phyloP scores from a whole-genome alignment of 2,329 filamentous ascomycete species.

The Didymella exigua region DNA sequence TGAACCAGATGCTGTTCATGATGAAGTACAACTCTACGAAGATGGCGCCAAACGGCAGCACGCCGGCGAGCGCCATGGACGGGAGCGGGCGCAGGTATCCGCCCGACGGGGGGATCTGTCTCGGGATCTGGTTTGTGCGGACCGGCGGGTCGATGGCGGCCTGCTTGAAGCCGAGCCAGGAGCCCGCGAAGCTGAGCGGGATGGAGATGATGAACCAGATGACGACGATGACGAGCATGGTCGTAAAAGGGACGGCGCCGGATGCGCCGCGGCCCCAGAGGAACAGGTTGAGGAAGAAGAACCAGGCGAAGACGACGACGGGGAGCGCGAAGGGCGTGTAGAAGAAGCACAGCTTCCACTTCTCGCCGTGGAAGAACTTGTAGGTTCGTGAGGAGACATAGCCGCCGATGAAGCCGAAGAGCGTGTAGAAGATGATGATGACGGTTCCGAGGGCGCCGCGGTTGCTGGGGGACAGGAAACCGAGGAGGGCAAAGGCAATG shows the following conservation, averaged over 20 bases:
- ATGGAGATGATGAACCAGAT: slow-evolving; percentile 99
- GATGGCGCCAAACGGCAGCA: slow-evolving; percentile 93
- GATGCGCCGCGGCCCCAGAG: slow-evolving; percentile 92
- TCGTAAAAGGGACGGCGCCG: slow-evolving; percentile 93
- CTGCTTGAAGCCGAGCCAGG: slow-evolving; percentile 86
- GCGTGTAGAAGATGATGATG: slow-evolving; percentile 89
- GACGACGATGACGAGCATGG: slow-evolving; percentile 89
- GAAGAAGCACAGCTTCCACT: slow-evolving; percentile 92
- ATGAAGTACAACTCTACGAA: slow-evolving; percentile 99
- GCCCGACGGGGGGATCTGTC: slow-evolving; percentile 85
- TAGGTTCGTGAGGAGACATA: slow-evolving; percentile 91
- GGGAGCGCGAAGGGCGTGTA: slow-evolving; percentile 87
- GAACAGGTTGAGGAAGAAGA: slow-evolving; percentile 96
- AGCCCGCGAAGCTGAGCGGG: slow-evolving; percentile 85
- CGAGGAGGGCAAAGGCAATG: slow-evolving; percentile 88
- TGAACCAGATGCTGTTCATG: slow-evolving; percentile 99
- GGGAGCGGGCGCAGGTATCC: slow-evolving; percentile 87
- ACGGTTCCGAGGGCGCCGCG: slow-evolving; percentile 92
- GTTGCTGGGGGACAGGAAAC: slow-evolving; percentile 94
- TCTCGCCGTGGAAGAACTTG: slow-evolving; percentile 89
- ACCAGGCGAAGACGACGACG: slow-evolving; percentile 80
- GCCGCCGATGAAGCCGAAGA: slow-evolving; percentile 90
- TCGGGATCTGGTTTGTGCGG: slow-evolving; percentile 95
- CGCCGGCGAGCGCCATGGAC: slow-evolving; percentile 88
- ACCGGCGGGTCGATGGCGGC: slow-evolving; percentile 76